Evolutionary conservation across 495 filamentous ascomycete genomes (phyloP), one percentile per base, ranked within the genome.

Genomic region (Hyphodiscus hymeniophilus): DNA sequence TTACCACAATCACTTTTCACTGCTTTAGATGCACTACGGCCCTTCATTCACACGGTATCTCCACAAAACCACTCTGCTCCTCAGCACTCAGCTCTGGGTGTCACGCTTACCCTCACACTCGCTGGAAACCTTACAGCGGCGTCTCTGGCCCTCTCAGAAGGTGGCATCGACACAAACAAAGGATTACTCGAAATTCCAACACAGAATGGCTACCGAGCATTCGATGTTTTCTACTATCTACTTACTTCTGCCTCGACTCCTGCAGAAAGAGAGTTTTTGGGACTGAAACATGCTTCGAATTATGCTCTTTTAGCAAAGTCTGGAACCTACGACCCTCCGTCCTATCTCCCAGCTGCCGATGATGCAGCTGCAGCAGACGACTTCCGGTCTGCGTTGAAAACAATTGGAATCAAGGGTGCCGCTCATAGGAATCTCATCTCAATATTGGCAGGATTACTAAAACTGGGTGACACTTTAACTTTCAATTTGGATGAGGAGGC

Each of bases 211-310:
- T 89, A 85, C 60, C 81, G 92, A 48, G 92, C 91, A n/a, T 98
- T 97, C 57, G 90, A 98, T 60, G 94, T 90, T 22, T 98, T 97
- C 63, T 98, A 98, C 67, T 97, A 96, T 55, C 79, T 98, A 2
- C 72, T 95, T 18, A 94, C 90, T 0, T 87, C 85, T 22, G 82
- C 87, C 12, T 94, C 92, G 0, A 94, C 89, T 1, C 84, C 83
- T 1, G 88, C 89, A 1, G 92, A 98, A 68, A 76, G 89, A 31
- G 89, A 97, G 60, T 95, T 88, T 47, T 70, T 98, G n/a, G 81
- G 82, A 35, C 71, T 98, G 26, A 85, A 89, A 64, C 74, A 77
- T n/a, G 76, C 85, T 2, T 82, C 85, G 2, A 69, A 75, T 12
- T 97, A 98, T 63, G 63, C 78, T 22, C 68, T 98, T 7, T 72